Evolutionary conservation across 768 basidiomycete genomes (phyloP).

Genomic region (Tricholomella constricta): DNA sequence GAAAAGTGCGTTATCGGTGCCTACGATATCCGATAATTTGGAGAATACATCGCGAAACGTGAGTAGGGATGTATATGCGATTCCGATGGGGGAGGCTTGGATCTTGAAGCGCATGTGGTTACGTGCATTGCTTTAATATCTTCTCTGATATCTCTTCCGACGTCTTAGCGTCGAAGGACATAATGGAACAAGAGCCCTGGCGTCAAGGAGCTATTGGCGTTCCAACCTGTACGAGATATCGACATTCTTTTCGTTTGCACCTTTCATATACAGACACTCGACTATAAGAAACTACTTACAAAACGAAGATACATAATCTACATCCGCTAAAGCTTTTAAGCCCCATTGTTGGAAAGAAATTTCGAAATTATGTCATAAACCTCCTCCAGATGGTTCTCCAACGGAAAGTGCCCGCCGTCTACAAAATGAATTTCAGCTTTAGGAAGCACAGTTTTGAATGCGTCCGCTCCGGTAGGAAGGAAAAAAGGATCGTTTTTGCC

Average conservation of each 20-base stretch:
- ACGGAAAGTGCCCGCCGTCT: neutral
- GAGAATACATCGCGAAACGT: conserved; percentile 5
- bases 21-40: neutral
- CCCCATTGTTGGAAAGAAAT: neutral
- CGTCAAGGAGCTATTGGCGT: too few species aligned
- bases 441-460: conserved; percentile 32
- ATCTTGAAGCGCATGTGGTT: conserved; percentile 1
- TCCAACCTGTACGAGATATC: too few species aligned
- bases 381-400: conserved; percentile 7
- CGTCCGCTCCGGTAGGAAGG: conserved; percentile 44
- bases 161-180: too few species aligned
- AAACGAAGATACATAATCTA: too few species aligned
- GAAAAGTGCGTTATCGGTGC: neutral
- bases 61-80: conserved; percentile 9
- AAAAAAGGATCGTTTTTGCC: conserved; percentile 48
- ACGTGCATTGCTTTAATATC: neutral
- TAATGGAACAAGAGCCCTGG: too few species aligned
- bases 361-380: neutral
- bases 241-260: too few species aligned
- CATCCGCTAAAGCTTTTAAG: too few species aligned
- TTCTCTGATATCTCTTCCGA: too few species aligned
- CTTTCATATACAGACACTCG: too few species aligned
- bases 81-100: neutral
- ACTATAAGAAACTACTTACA: too few species aligned
- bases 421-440: neutral